Base-by-base conservation (phyloP, 2,329 filamentous ascomycete species). In the Didymella sp. region DNA sequence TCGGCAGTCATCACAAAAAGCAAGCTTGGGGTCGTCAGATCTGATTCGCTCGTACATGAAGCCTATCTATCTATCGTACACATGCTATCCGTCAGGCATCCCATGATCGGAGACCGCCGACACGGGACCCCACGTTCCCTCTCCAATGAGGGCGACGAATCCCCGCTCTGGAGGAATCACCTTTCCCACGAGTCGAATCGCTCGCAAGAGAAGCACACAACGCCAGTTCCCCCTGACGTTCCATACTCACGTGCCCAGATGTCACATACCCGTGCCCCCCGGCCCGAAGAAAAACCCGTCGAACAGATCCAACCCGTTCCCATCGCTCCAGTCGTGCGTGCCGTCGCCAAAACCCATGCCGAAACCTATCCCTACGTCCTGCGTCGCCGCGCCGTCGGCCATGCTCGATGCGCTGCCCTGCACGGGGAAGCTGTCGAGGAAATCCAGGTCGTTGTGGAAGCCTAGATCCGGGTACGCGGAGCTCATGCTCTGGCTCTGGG, bases 321-420 rank as follows among this genome's bases (percentile, higher is more conserved):
- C 76, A 51, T 78, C 76, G 33, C 72, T 75, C 75, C 76, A 88
- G 66, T 89, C 87, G 63, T 89, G 86, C 69, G 87, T 79, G 6
- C 77, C 77, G 44, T 77, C 77, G 17, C 70, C 71, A 49, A 77
- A 73, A 2, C 68, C 75, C 74, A 78, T 75, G 22, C 75, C 76
- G 54, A 81, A 87, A 0, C 87, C 87, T 42, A 90, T 80, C 0
- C 87, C 87, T 33, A 90, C 79, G 62, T 89, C 87, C 66, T 74
- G 84, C 81, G 62, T 79, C 81, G 84, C 85, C 1, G 52, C 52
- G 82, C 86, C 78, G 76, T 64, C 51, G 11, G 54, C 62, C 5
- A 51, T 54, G 17, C 51, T 52, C 9, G 47, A 55, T 9, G 57
- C 42, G 12, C 52, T 51, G 2, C 66, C 68, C 17, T 73, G 72